phyloP scores from a whole-genome alignment of 345 rosid genomes.

The Gossypium mustelinum region DNA sequence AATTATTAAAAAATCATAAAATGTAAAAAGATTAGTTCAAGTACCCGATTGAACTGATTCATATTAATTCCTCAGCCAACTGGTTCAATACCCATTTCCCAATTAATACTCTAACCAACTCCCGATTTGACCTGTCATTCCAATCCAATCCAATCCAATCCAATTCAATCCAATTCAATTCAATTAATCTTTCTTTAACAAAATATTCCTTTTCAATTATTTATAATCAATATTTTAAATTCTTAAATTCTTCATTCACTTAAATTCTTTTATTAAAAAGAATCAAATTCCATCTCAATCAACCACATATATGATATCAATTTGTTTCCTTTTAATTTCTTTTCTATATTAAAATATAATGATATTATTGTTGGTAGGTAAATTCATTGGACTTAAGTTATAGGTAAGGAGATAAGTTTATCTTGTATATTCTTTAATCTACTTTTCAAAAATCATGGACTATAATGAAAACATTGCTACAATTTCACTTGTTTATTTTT shows the following conservation, averaged over 20 bases:
- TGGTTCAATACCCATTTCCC: too few relatives aligned
- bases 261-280: not conserved
- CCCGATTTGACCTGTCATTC: rapidly evolving
- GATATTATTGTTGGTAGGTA: not conserved
- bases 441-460: not conserved
- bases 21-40: too few relatives aligned
- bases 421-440: not conserved
- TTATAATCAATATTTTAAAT: not conserved
- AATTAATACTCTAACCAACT: too few relatives aligned
- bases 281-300: not conserved
- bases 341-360: not conserved
- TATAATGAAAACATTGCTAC: too few relatives aligned
- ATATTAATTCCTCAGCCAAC: too few relatives aligned
- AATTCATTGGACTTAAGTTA: not conserved
- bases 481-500: too few relatives aligned
- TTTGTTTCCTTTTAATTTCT: not conserved
- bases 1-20: too few relatives aligned
- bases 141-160: too few relatives aligned
- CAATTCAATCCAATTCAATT: too few relatives aligned
- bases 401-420: not conserved
- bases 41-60: too few relatives aligned
- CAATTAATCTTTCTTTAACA: too few relatives aligned
- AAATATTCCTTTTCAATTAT: not conserved
- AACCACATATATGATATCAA: not conserved
- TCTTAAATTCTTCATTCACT: not conserved